These are phyloP conservation scores for Coniochaeta prunicola DNA, from an alignment of 2,329 filamentous ascomycete species.

Conservation along the genomic window DNA sequence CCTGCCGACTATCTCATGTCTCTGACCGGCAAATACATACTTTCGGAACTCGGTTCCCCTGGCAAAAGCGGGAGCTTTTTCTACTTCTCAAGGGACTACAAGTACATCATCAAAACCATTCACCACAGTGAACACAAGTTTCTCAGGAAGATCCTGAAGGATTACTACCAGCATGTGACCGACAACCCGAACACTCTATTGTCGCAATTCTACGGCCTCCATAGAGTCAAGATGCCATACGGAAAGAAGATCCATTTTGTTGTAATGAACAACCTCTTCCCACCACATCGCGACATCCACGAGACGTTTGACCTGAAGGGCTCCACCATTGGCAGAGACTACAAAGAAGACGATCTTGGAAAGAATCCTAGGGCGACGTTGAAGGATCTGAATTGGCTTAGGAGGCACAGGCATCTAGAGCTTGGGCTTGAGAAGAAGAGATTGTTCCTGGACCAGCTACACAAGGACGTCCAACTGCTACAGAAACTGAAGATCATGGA, in stretches of 20 bases:
- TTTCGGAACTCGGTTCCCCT: conserved; percentile 92
- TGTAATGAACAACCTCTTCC: conserved; percentile 99
- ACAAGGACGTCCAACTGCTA: conserved; percentile 77
- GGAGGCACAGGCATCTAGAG: conserved; percentile 77
- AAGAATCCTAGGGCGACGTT: conserved; percentile 87
- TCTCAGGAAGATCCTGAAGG: conserved; percentile 72
- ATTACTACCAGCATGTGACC: conserved; percentile 90
- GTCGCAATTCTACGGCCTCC: conserved; percentile 94
- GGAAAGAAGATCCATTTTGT: conserved; percentile 99
- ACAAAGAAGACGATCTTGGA: conserved; percentile 78
- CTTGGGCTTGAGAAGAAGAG: conserved; percentile 84
- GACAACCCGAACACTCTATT: conserved; percentile 94
- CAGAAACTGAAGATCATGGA: conserved; percentile 96
- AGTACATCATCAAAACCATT: conserved; percentile 99
- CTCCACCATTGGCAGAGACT: conserved; percentile 88
- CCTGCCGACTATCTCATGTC: conserved; percentile 98
- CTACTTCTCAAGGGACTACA: conserved; percentile 98
- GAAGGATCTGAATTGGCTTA: conserved; percentile 95
- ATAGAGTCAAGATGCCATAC: conserved; percentile 96
- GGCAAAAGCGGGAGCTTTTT: conserved; percentile 99
- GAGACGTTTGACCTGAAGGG: conserved; percentile 96
- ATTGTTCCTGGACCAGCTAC: conserved; percentile 82
- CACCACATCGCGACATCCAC: conserved; percentile 94
- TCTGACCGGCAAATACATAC: conserved; percentile 94
- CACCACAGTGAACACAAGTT: conserved; percentile 93